These are phyloP conservation scores for Aspergillus sclerotioniger DNA, from an alignment of 495 filamentous ascomycete species.

Conservation along the genomic window DNA sequence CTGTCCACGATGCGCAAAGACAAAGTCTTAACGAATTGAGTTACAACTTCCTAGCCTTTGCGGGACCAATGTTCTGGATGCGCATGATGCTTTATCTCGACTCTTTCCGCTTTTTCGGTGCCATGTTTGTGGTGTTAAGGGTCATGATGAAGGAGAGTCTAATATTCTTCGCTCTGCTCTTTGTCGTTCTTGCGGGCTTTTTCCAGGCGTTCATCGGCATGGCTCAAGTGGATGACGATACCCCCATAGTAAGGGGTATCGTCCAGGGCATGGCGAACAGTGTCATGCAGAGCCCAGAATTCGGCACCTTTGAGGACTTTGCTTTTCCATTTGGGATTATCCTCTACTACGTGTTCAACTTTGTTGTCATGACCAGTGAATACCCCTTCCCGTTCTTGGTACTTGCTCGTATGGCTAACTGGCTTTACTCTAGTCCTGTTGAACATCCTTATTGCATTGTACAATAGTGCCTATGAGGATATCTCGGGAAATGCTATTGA, in stretches of 20 bases:
- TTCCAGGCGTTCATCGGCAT: constrained; percentile 94
- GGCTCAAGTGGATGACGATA: constrained; percentile 72
- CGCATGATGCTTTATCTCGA: constrained; percentile 92
- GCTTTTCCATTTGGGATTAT: constrained; percentile 80
- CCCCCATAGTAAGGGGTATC: constrained; percentile 66
- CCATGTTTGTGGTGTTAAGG: constrained; percentile 94
- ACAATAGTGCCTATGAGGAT: constrained; percentile 94
- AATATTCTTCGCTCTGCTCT: constrained; percentile 94
- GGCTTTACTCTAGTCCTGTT: constrained; percentile 59
- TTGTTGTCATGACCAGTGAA: constrained; percentile 83
- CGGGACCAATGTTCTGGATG: constrained; percentile 95
- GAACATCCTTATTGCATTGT: constrained; percentile 93
- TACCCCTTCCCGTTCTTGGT: background rate
- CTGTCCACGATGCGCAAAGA: constrained; percentile 51
- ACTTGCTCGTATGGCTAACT: constrained; percentile 13
- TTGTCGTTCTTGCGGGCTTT: constrained; percentile 85
- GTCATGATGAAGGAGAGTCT: constrained; percentile 99
- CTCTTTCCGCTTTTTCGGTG: constrained; percentile 91
- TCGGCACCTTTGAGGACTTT: constrained; percentile 79
- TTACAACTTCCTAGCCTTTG: constrained; percentile 91
- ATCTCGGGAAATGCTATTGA: constrained; percentile 93
- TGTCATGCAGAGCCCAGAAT: constrained; percentile 87
- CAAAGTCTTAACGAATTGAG: constrained; percentile 70
- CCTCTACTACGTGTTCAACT: constrained; percentile 94
- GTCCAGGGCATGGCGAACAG: constrained; percentile 87